A percentile compares a stretch with the other conserved stretches of the same genome.
phyloP scores from a whole-genome alignment of 2,329 filamentous ascomycete species.

The Calonectria pteridis region DNA sequence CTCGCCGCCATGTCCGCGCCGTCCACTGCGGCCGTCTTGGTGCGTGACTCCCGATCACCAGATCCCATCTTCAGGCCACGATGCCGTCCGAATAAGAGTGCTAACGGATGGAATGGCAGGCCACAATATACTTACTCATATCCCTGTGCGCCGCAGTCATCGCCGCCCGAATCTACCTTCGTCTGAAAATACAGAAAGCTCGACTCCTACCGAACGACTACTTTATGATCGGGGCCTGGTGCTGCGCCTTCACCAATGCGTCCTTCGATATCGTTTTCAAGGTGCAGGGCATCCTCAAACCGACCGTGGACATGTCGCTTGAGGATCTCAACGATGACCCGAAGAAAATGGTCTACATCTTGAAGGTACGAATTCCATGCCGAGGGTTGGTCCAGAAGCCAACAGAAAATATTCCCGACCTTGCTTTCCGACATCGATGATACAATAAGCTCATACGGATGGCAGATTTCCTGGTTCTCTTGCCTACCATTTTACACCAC shows the following conservation, averaged over 20 bases:
- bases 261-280: constrained; percentile 5
- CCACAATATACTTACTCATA: neutral
- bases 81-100: no score
- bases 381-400: fast-evolving
- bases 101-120: neutral
- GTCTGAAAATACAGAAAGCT: neutral
- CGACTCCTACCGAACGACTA: neutral
- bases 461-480: neutral
- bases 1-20: constrained; percentile 1
- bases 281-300: neutral
- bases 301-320: neutral
- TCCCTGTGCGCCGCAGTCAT: neutral
- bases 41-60: neutral
- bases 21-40: neutral
- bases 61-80: neutral
- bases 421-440: neutral
- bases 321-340: neutral
- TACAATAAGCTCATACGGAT: neutral
- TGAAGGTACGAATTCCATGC: neutral
- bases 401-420: no score
- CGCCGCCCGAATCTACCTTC: neutral
- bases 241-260: neutral
- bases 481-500: neutral
- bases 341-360: neutral
- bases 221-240: neutral